A percentile compares a stretch with the other conserved stretches of the same genome.
These are phyloP conservation scores for Hericium rajendrae DNA, from an alignment of 768 basidiomycete genomes.

Conservation along the genomic window DNA sequence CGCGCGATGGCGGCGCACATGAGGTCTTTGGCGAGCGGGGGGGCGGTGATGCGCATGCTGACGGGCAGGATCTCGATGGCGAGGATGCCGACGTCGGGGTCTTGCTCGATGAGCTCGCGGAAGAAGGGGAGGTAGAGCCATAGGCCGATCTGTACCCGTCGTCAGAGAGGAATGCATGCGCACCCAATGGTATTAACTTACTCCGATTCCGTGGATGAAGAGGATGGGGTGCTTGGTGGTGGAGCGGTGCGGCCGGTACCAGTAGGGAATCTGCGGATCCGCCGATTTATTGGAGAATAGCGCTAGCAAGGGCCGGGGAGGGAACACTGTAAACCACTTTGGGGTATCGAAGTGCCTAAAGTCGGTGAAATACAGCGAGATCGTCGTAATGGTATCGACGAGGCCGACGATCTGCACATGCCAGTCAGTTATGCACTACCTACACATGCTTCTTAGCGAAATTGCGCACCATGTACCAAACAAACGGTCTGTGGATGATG, in stretches of 20 bases:
- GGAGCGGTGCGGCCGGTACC: conserved; percentile 42
- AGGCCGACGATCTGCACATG: conserved; percentile 38
- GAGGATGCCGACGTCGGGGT: conserved; percentile 48
- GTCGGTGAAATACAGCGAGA: conserved; percentile 31
- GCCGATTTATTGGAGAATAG: conserved; percentile 34
- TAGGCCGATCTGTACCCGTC: conserved; percentile 42
- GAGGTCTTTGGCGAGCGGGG: conserved; percentile 32
- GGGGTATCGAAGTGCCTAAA: conserved; percentile 43
- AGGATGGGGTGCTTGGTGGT: conserved; percentile 39
- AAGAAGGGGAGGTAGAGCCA: conserved; percentile 48
- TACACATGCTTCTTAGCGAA: background rate
- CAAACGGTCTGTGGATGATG: conserved; percentile 45
- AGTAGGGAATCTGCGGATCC: conserved; percentile 29
- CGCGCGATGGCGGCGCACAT: conserved; percentile 33
- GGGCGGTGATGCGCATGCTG: conserved; percentile 47
- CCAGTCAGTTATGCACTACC: background rate
- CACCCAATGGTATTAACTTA: conserved; percentile 23
- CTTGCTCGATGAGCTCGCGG: conserved; percentile 29
- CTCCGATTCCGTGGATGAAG: conserved; percentile 66
- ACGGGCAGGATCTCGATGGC: conserved; percentile 53
- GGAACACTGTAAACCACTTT: conserved; percentile 35
- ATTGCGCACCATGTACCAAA: conserved; percentile 47
- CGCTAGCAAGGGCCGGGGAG: conserved; percentile 36
- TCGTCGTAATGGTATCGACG: conserved; percentile 37
- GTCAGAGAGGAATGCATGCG: background rate